Evolutionary conservation across 2,329 filamentous ascomycete species (phyloP), one percentile per base, ranked within the genome.

Genomic region (Aspergillus sp.): DNA sequence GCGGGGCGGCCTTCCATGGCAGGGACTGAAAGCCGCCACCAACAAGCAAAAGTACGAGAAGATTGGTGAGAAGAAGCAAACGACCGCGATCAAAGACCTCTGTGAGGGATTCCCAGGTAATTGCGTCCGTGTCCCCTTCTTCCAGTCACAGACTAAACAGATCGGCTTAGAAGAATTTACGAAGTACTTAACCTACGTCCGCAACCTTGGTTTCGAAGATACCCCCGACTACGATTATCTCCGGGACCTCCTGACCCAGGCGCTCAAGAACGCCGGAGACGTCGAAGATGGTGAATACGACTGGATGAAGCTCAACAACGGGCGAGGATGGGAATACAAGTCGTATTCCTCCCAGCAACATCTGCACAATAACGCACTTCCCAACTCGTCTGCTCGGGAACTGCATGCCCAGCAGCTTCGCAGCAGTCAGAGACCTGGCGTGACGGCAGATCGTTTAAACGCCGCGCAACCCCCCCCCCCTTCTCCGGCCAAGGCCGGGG

Each of bases 11-110:
- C 76, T 87, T 47, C 84, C 84, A 50, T 87, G 84, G 84, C 84
- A 87, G 69, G 84, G 84, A 50, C 72, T 86, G 53, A 86, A 86
- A 72, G 84, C 84, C 63, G 84, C 84, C 14, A 87, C 84, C 51
- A 87, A 87, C 75, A 87, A 99, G 84, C 94, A 99, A 72, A 99
- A 99, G 78, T 99, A 99, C 72, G 94, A 99, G 78, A 97, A 97
- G 82, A 99, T 99, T 74, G 94, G 94, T 43, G 93, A 99, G 81
- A 97, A 99, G 87, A 99, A 99, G 80, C 94, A 97, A 78, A 96
- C 93, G 0, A 97, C 94, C 19, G 84, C 85, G 4, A 95, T 99
- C 77, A 96, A 96, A 78, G 94, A 99, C 65, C 84, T 99, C 14
- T 97, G 93, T 71, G 92, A 96, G 64, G 88, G 90, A 47, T 97